Conservation (phyloP, 2,329 filamentous ascomycete species). For the Zymoseptoria crescenta region DNA sequence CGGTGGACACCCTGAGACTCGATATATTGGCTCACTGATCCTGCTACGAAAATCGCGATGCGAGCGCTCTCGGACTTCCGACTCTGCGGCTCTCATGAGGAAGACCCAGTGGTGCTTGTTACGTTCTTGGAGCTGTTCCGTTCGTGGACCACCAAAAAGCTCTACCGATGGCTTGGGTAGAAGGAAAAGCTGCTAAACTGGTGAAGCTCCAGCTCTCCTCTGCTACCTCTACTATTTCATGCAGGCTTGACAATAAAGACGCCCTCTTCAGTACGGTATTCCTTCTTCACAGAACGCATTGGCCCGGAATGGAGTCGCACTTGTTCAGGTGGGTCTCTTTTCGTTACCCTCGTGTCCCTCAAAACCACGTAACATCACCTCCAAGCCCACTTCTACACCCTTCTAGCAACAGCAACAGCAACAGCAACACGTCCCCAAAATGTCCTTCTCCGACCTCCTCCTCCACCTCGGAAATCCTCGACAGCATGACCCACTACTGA, state of each 20-base stretch:
- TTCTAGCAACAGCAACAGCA: no score
- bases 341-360: background rate
- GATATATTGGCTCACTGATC: background rate
- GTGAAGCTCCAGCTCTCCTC: no score
- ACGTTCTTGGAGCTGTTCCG: no score
- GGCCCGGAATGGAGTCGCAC: background rate
- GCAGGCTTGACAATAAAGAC: background rate
- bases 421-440: background rate
- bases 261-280: background rate
- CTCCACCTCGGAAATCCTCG: slow-evolving; percentile 37
- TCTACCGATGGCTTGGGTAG: background rate
- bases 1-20: background rate
- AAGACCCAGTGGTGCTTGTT: background rate
- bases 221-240: background rate
- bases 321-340: background rate
- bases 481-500: slow-evolving; percentile 49
- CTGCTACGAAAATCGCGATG: no score
- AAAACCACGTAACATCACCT: background rate
- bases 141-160: no score
- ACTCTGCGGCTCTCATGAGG: background rate
- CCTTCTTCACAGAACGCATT: background rate
- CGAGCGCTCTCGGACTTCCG: no score
- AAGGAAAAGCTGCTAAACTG: no score
- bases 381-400: background rate
- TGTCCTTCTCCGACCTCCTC: slow-evolving; percentile 29